Percentiles rank a stretch among this genome's conserved stretches.
These are phyloP conservation scores for Lupinus albus DNA, from an alignment of 306 rosid species.

Conservation along the genomic window DNA sequence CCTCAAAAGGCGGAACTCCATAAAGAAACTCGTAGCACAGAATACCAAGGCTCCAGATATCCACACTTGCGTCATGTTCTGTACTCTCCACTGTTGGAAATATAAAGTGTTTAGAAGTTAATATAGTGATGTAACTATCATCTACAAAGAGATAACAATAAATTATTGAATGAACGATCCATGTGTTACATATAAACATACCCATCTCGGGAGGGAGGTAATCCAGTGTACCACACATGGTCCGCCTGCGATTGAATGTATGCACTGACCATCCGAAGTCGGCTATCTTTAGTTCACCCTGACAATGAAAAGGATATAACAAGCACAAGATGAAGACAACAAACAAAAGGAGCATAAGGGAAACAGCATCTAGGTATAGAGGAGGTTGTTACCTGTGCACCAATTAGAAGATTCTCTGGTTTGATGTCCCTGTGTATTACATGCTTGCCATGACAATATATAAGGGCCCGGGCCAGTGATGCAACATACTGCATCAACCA, in stretches of 20 bases:
- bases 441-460: slow-evolving; percentile 99
- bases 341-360: slow-evolving; percentile 17
- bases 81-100: slow-evolving; percentile 86
- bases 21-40: slow-evolving; percentile 96
- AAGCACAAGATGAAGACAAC: slow-evolving; percentile 23
- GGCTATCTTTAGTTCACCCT: slow-evolving; percentile 98
- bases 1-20: slow-evolving; percentile 98
- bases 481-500: slow-evolving; percentile 78
- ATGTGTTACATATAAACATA: slow-evolving; percentile 40
- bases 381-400: slow-evolving; percentile 73
- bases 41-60: slow-evolving; percentile 98
- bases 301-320: slow-evolving; percentile 38
- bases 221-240: slow-evolving; percentile 99
- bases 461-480: slow-evolving; percentile 94
- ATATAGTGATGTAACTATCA: slow-evolving; percentile 4
- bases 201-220: slow-evolving; percentile 99
- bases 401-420: slow-evolving; percentile 95
- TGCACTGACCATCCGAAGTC: slow-evolving; percentile 99
- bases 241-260: slow-evolving; percentile 93
- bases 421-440: slow-evolving; percentile 97
- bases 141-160: slow-evolving; percentile 18
- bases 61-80: slow-evolving; percentile 96
- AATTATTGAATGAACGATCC: background rate
- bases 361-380: slow-evolving; percentile 27
- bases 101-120: slow-evolving; percentile 19